phyloP scores from a whole-genome alignment of 306 rosid genomes.

The Malus fusca region DNA sequence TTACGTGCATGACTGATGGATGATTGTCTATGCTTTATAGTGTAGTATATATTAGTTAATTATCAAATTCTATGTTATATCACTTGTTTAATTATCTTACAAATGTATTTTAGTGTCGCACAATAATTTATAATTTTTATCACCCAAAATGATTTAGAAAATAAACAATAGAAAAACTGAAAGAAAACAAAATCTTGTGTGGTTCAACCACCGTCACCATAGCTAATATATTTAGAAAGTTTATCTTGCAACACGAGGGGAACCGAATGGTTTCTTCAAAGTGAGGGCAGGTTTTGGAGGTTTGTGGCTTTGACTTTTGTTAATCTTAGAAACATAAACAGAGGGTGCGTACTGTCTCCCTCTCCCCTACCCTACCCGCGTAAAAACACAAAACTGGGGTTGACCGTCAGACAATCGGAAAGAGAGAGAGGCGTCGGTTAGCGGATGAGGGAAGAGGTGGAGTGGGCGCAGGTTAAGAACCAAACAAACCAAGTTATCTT shows the following conservation, averaged over 20 bases:
- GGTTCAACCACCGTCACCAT: constrained; percentile 19
- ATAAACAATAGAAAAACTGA: background rate
- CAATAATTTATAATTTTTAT: no score
- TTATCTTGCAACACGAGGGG: constrained; percentile 10
- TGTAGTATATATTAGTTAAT: no score
- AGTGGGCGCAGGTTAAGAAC: constrained; percentile 17
- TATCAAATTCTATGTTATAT: no score
- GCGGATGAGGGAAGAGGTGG: constrained; percentile 4
- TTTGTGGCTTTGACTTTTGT: constrained; percentile 57
- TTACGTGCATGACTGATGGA: no score
- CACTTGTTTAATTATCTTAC: no score
- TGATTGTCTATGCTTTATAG: no score
- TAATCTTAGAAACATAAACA: constrained; percentile 20
- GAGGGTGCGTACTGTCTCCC: background rate
- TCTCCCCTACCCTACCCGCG: background rate
- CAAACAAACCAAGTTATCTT: background rate
- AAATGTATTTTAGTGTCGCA: no score
- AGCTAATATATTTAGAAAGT: background rate
- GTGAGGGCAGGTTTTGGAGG: constrained; percentile 51
- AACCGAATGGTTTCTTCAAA: constrained; percentile 42
- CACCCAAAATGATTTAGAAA: background rate
- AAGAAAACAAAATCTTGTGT: background rate
- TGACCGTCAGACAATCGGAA: constrained; percentile 43
- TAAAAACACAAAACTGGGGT: constrained; percentile 21
- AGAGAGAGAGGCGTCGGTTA: constrained; percentile 38